Evolutionary conservation across 1,284 basidiomycete genomes (phyloP), one percentile per base, ranked within the genome.

Genomic region (Rhodotorula sp.): DNA sequence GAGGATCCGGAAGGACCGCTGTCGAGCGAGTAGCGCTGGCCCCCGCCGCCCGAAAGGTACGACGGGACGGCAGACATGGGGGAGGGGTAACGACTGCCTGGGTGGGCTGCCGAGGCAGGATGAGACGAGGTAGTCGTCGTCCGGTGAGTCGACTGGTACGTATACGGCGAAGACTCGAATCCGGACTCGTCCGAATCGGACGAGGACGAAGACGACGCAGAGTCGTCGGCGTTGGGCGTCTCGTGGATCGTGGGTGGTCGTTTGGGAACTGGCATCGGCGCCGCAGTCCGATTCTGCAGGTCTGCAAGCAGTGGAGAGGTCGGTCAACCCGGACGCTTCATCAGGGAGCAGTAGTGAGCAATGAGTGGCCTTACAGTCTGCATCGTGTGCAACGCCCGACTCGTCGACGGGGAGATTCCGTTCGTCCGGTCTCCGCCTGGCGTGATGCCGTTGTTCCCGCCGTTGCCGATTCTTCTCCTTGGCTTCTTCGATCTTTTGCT

Each of bases 111-210:
- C 15, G 71, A 57, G 22, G 51, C 57, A 45, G 62, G 58, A n/a
- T 67, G 53, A 20, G 62, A 59, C 26, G 44, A 53, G 6, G 72
- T 56, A 8, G 70, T 64, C 8, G 68, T 48, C 30, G 72, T 71
- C 20, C 70, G 67, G 57, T 74, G 67, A 2, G 72, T 76, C 24
- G 75, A 74, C 30, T 76, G 70, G 55, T 76, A 76, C 29, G 72
- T 74, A 60, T 74, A 76, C 1, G 70, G 72, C 2, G 75, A 67
- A 12, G 72, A 72, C 33, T 62, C 62, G 60, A 72, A 72, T 29
- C 62, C 63, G 33, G 63, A 64, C 12, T 12, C 51, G 29, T 66
- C 62, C 49, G 65, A 58, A 3, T 68, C 67, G 12, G 60, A 62
- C 18, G 64, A 49, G 3, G 73, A 70, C 5, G 71, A 72, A 0